A percentile compares a stretch with the other conserved stretches of the same genome.
Evolutionary conservation across 176 grass and related monocot species (phyloP).

Genomic region (Avena atlantica): DNA sequence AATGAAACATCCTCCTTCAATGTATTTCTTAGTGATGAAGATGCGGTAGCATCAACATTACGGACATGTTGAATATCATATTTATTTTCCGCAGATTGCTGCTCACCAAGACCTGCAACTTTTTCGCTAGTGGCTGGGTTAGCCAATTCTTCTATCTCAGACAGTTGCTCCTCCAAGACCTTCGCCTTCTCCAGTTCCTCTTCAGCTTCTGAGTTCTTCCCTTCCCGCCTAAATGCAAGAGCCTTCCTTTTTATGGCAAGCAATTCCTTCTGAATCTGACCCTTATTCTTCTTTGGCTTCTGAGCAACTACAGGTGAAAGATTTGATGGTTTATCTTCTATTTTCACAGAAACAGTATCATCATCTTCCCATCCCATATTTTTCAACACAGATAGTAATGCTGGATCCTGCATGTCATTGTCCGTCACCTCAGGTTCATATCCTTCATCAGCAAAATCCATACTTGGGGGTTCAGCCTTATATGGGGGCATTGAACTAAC

Average conservation of each 20-base stretch:
- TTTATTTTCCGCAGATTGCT: constrained; percentile 16
- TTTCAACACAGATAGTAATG: constrained; percentile 74
- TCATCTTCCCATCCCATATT: constrained; percentile 87
- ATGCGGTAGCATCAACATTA: constrained; percentile 32
- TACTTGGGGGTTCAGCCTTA: constrained; percentile 48
- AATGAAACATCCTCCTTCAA: constrained; percentile 11
- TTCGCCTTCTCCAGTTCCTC: constrained; percentile 86
- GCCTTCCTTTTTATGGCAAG: constrained; percentile 88
- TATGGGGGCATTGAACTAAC: constrained; percentile 41
- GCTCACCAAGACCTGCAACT: constrained; percentile 23
- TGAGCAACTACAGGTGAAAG: constrained; percentile 35
- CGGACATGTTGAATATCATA: constrained; percentile 13
- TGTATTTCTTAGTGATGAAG: constrained; percentile 18
- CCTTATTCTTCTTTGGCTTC: constrained; percentile 68
- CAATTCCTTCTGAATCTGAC: constrained; percentile 83
- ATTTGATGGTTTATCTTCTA: constrained; percentile 38
- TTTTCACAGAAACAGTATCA: constrained; percentile 44
- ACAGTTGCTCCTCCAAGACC: constrained; percentile 76
- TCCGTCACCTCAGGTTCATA: constrained; percentile 77
- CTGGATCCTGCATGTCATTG: constrained; percentile 82
- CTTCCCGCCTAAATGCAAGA: constrained; percentile 75
- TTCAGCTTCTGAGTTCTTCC: constrained; percentile 74
- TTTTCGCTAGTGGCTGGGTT: constrained; percentile 39
- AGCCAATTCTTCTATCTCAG: constrained; percentile 61
- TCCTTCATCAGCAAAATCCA: constrained; percentile 65